Percentiles rank a stretch among this genome's conserved stretches.
These are phyloP conservation scores for Candida dubliniensis DNA, from an alignment of 1,139 yeast genomes.

Conservation along the genomic window DNA sequence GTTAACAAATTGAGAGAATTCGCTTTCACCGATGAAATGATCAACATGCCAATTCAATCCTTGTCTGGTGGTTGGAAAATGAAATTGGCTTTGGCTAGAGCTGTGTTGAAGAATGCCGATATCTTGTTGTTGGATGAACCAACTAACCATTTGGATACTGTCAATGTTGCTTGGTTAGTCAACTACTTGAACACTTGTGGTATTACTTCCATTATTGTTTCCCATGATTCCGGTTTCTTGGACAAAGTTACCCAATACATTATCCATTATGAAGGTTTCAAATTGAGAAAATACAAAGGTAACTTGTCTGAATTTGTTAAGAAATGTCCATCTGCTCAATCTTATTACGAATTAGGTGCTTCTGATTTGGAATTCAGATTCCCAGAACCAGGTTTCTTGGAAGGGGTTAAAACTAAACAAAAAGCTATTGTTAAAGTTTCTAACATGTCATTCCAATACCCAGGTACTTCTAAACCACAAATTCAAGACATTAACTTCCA, in stretches of 20 bases:
- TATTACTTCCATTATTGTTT: slow-evolving; percentile 95
- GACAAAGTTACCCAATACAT: slow-evolving; percentile 97
- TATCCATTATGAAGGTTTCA: slow-evolving; percentile 99
- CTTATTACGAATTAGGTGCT: slow-evolving; percentile 98
- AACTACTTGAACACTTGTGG: slow-evolving; percentile 98
- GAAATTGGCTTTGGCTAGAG: slow-evolving; percentile 99
- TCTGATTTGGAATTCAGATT: slow-evolving; percentile 92
- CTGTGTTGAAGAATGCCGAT: slow-evolving; percentile 98
- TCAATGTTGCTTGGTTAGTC: slow-evolving; percentile 98
- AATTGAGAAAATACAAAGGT: slow-evolving; percentile 99
- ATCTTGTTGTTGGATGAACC: slow-evolving; percentile 98
- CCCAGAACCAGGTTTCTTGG: slow-evolving; percentile 99
- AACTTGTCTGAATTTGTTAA: slow-evolving; percentile 97
- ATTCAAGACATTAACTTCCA: slow-evolving; percentile 89
- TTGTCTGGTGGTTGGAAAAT: slow-evolving; percentile 99
- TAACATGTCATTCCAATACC: slow-evolving; percentile 97
- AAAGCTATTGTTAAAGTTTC: slow-evolving; percentile 98
- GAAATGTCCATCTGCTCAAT: slow-evolving; percentile 98
- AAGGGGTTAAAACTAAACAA: slow-evolving; percentile 99
- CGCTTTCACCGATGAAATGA: slow-evolving; percentile 91
- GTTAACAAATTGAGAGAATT: slow-evolving; percentile 79
- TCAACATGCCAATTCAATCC: slow-evolving; percentile 88
- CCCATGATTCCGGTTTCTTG: slow-evolving; percentile 99
- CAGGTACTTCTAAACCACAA: slow-evolving; percentile 97
- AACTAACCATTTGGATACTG: slow-evolving; percentile 99